A percentile compares a stretch with the other conserved stretches of the same genome.
phyloP scores from a whole-genome alignment of 2,329 filamentous ascomycete species.

The Aschersonia sp. region DNA sequence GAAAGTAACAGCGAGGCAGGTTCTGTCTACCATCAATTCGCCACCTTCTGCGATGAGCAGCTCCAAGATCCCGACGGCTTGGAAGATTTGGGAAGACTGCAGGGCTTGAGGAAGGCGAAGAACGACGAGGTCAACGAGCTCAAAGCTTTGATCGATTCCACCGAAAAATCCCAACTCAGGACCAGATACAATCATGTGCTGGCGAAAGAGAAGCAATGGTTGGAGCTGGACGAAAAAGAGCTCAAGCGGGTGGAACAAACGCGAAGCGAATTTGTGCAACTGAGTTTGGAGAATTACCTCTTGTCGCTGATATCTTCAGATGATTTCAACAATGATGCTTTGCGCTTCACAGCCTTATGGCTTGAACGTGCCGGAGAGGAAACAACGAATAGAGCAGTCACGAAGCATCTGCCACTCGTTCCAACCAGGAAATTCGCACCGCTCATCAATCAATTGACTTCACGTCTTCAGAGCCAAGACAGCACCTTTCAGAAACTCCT shows the following conservation, averaged over 20 bases:
- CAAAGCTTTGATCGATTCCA: constrained; percentile 39
- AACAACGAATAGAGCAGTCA: constrained; percentile 64
- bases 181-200: constrained; percentile 45
- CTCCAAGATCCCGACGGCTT: constrained; percentile 72
- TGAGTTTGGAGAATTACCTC: constrained; percentile 88
- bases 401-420: constrained; percentile 54
- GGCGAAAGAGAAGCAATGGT: constrained; percentile 69
- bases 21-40: constrained; percentile 87
- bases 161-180: constrained; percentile 36
- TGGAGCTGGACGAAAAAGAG: constrained; percentile 80
- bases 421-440: constrained; percentile 84
- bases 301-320: constrained; percentile 74
- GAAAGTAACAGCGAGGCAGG: constrained; percentile 57
- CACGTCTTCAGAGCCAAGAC: constrained; percentile 62
- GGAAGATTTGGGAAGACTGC: constrained; percentile 71
- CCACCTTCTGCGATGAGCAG: constrained; percentile 88
- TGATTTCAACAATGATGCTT: constrained; percentile 72
- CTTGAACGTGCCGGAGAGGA: constrained; percentile 69
- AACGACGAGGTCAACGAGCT: constrained; percentile 66
- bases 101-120: constrained; percentile 67
- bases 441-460: constrained; percentile 91
- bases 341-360: constrained; percentile 91
- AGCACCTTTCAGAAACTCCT: constrained; percentile 67
- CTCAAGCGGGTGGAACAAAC: constrained; percentile 63
- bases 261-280: constrained; percentile 68